A percentile compares a stretch with the other conserved stretches of the same genome.
phyloP scores from a whole-genome alignment of 2,329 filamentous ascomycete species.

The Aspergillus costaricaensis region DNA sequence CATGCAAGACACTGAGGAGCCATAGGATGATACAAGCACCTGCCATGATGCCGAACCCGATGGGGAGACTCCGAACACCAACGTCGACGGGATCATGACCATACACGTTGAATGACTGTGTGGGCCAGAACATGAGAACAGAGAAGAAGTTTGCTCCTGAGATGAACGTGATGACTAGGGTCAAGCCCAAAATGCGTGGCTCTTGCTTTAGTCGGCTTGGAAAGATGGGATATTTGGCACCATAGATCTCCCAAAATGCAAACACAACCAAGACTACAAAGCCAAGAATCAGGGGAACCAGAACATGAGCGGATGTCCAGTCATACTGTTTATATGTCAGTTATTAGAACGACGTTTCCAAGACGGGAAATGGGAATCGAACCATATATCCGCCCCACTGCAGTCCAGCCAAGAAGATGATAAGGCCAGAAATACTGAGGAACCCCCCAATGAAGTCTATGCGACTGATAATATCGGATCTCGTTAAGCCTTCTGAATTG shows the following conservation, averaged over 20 bases:
- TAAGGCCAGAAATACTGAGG: slow-evolving; percentile 51
- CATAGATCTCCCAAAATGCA: slow-evolving; percentile 50
- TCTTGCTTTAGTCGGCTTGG: slow-evolving; percentile 49
- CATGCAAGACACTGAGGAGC: slow-evolving; percentile 59
- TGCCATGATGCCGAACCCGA: slow-evolving; percentile 64
- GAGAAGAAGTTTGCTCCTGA: slow-evolving; percentile 62
- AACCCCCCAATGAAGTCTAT: slow-evolving; percentile 55
- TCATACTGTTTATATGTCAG: slow-evolving; percentile 36
- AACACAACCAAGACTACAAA: slow-evolving; percentile 47
- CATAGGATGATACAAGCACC: slow-evolving; percentile 63
- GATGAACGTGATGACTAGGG: slow-evolving; percentile 60
- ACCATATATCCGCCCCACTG: slow-evolving; percentile 56
- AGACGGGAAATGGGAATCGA: slow-evolving; percentile 13
- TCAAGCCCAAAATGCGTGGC: slow-evolving; percentile 54
- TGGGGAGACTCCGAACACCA: slow-evolving; percentile 65
- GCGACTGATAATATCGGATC: slow-evolving; percentile 44
- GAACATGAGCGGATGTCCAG: slow-evolving; percentile 49
- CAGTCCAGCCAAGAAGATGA: slow-evolving; percentile 52
- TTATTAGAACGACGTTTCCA: background rate
- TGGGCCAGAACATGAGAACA: slow-evolving; percentile 62
- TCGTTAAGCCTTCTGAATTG: slow-evolving; percentile 43
- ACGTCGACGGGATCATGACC: slow-evolving; percentile 64
- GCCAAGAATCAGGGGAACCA: slow-evolving; percentile 50
- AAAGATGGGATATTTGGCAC: slow-evolving; percentile 50
- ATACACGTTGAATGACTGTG: slow-evolving; percentile 66